A percentile compares a stretch with the other conserved stretches of the same genome.
Evolutionary conservation across 2,329 filamentous ascomycete species (phyloP).

Genomic region (Curvularia sp.): DNA sequence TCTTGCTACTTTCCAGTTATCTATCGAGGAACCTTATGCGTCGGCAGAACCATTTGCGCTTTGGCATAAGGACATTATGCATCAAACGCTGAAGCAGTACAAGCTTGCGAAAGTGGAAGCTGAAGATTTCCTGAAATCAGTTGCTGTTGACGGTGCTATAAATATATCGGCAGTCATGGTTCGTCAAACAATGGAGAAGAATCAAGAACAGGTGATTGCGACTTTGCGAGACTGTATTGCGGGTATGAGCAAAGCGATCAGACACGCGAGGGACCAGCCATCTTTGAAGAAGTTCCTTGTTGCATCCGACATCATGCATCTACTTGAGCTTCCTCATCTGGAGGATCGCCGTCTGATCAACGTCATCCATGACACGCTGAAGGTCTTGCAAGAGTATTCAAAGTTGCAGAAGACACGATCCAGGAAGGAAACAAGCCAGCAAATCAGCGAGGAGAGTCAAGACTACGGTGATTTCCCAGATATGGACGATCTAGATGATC

Average conservation of each 20-base stretch:
- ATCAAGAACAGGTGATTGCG: slow-evolving; percentile 64
- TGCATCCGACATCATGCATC: slow-evolving; percentile 53
- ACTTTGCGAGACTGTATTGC: slow-evolving; percentile 61
- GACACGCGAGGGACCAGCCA: slow-evolving; percentile 50
- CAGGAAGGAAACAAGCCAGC: slow-evolving; percentile 41
- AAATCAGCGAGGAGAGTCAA: slow-evolving; percentile 65
- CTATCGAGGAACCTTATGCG: slow-evolving; percentile 56
- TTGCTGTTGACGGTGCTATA: slow-evolving; percentile 45
- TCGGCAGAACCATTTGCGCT: slow-evolving; percentile 58
- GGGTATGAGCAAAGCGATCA: slow-evolving; percentile 59
- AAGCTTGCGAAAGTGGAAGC: slow-evolving; percentile 63
- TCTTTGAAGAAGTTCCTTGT: slow-evolving; percentile 54
- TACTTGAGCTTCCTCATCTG: slow-evolving; percentile 62
- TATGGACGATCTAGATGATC: slow-evolving; percentile 56
- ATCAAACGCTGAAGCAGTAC: slow-evolving; percentile 62
- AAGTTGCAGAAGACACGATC: slow-evolving; percentile 19
- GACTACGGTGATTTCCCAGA: slow-evolving; percentile 67
- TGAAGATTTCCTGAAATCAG: slow-evolving; percentile 58
- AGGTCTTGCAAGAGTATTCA: slow-evolving; percentile 55
- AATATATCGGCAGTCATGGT: slow-evolving; percentile 57
- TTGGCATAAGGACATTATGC: slow-evolving; percentile 63
- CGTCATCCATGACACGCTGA: slow-evolving; percentile 59
- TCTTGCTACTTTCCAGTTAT: slow-evolving; percentile 64
- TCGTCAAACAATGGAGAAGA: slow-evolving; percentile 60
- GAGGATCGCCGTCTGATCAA: slow-evolving; percentile 53